phyloP scores from a whole-genome alignment of 2,329 filamentous ascomycete species.

The Xylariaceae sp. region DNA sequence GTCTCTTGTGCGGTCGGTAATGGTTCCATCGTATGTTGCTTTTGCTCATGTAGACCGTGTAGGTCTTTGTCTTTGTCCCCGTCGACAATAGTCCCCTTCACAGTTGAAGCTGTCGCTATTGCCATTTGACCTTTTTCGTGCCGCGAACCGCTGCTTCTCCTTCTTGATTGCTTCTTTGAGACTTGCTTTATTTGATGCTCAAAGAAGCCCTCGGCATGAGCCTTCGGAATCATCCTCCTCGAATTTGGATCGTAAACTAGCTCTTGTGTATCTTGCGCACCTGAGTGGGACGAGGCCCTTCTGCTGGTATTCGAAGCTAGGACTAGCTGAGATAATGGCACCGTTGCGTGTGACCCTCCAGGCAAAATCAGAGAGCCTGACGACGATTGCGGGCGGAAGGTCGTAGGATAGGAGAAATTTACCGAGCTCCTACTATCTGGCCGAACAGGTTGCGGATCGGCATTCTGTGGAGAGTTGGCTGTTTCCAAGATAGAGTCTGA shows the following conservation, averaged over 20 bases:
- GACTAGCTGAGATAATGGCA: constrained; percentile 17
- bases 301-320: constrained; percentile 24
- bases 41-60: constrained; percentile 16
- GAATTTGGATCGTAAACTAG: constrained; percentile 65
- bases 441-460: constrained; percentile 36
- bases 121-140: constrained; percentile 44
- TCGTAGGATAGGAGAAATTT: constrained; percentile 57
- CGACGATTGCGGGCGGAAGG: constrained; percentile 40
- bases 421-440: constrained; percentile 48
- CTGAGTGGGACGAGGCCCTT: constrained; percentile 21
- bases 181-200: constrained; percentile 41
- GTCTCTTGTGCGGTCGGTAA: not conserved
- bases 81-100: constrained; percentile 46
- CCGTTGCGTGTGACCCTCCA: constrained; percentile 20
- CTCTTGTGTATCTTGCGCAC: constrained; percentile 19
- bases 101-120: constrained; percentile 51
- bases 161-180: constrained; percentile 40
- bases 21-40: constrained; percentile 11
- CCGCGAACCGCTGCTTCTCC: constrained; percentile 35
- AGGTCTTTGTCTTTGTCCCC: constrained; percentile 26
- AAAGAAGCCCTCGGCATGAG: constrained; percentile 32
- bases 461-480: constrained; percentile 32
- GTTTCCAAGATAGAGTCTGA: constrained; percentile 41
- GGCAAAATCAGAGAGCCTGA: constrained; percentile 31
- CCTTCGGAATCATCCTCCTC: constrained; percentile 54